A percentile compares a stretch with the other conserved stretches of the same genome.
These are phyloP conservation scores for Arthonia radiata DNA, from an alignment of 495 filamentous ascomycete species.

Conservation along the genomic window DNA sequence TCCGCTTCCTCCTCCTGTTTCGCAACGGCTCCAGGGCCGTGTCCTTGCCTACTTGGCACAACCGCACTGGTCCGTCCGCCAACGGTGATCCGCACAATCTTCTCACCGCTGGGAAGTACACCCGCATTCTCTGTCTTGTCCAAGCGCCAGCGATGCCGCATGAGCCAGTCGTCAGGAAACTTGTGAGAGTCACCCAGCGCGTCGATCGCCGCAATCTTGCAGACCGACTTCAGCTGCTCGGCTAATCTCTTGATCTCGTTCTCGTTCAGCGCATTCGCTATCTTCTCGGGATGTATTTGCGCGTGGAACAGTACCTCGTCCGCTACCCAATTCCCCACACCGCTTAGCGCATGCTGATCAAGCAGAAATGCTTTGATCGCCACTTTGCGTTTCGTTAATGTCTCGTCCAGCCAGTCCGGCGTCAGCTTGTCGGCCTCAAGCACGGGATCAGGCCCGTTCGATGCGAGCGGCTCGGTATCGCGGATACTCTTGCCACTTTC, in stretches of 20 bases:
- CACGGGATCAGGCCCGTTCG: constrained; percentile 86
- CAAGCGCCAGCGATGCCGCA: constrained; percentile 76
- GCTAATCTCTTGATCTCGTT: constrained; percentile 48
- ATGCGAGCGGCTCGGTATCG: constrained; percentile 49
- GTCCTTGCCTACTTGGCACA: constrained; percentile 68
- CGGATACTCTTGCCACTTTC: constrained; percentile 49
- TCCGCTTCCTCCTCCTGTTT: constrained; percentile 3
- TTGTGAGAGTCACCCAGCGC: constrained; percentile 54
- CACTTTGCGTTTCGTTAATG: constrained; percentile 47
- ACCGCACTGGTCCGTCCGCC: constrained; percentile 75
- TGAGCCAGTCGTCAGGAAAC: constrained; percentile 80
- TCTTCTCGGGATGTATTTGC: constrained; percentile 73
- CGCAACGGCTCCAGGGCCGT: constrained; percentile 18
- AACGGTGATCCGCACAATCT: constrained; percentile 60
- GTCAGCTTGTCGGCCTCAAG: constrained; percentile 55
- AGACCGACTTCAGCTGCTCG: constrained; percentile 52
- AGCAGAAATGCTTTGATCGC: constrained; percentile 70
- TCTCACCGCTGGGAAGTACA: constrained; percentile 57
- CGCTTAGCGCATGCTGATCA: constrained; percentile 73
- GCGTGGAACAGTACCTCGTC: constrained; percentile 83
- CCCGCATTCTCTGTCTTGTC: constrained; percentile 48
- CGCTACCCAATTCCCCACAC: constrained; percentile 91
- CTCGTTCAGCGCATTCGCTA: constrained; percentile 55
- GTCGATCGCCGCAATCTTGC: constrained; percentile 50
- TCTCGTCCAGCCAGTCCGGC: constrained; percentile 39